Evolutionary conservation across 2,329 filamentous ascomycete species (phyloP).

Genomic region (Cercospora canescens): DNA sequence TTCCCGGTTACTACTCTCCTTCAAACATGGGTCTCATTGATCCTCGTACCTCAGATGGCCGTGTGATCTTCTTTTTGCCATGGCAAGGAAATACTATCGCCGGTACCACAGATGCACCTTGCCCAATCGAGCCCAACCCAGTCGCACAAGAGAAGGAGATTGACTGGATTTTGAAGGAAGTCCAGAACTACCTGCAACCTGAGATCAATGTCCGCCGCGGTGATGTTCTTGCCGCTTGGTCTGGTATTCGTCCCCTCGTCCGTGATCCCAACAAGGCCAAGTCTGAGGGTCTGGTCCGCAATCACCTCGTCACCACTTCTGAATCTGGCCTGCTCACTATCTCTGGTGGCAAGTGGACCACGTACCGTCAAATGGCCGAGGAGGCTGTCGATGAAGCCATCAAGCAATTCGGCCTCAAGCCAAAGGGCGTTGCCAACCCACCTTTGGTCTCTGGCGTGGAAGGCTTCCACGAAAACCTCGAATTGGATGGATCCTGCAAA

Average conservation of each 20-base stretch:
- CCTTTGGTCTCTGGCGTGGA: slow-evolving; percentile 68
- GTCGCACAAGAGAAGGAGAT: slow-evolving; percentile 81
- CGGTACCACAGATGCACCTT: slow-evolving; percentile 80
- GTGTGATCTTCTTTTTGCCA: slow-evolving; percentile 89
- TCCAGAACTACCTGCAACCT: slow-evolving; percentile 76
- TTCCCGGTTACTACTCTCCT: slow-evolving; percentile 84
- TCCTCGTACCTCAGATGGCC: slow-evolving; percentile 80
- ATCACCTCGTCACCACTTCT: slow-evolving; percentile 81
- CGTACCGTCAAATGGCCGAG: slow-evolving; percentile 90
- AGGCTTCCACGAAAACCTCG: slow-evolving; percentile 68
- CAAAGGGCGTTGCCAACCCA: slow-evolving; percentile 58
- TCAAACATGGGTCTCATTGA: slow-evolving; percentile 86
- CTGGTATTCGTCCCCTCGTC: slow-evolving; percentile 81
- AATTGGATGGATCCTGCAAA: slow-evolving; percentile 73
- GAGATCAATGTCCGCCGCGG: slow-evolving; percentile 82
- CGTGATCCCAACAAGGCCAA: slow-evolving; percentile 83
- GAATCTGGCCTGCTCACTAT: slow-evolving; percentile 78
- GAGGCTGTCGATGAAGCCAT: slow-evolving; percentile 83
- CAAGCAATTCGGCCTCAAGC: slow-evolving; percentile 63
- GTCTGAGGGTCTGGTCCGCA: slow-evolving; percentile 83
- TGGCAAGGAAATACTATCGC: slow-evolving; percentile 94
- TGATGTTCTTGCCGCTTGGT: slow-evolving; percentile 89
- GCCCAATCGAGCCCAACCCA: slow-evolving; percentile 70
- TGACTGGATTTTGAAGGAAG: slow-evolving; percentile 82
- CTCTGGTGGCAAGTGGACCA: slow-evolving; percentile 90